Percentiles rank a stretch among this genome's conserved stretches.
These are phyloP conservation scores for Cladosporium colombiae DNA, from an alignment of 2,329 filamentous ascomycete genomes.

Conservation along the genomic window DNA sequence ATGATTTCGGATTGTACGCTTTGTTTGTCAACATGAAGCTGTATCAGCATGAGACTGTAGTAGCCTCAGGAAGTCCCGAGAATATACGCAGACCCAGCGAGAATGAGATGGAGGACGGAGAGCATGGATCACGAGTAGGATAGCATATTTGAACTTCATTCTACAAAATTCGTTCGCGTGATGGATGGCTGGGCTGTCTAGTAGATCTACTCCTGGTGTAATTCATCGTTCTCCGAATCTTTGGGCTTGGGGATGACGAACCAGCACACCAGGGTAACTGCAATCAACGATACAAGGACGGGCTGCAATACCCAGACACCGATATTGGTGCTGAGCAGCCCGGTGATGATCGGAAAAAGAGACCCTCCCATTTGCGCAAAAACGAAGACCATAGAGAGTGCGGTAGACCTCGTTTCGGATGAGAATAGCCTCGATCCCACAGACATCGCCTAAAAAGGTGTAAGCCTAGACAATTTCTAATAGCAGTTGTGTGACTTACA, in stretches of 20 bases:
- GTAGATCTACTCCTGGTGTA: conserved; percentile 6
- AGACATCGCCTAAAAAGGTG: conserved; percentile 51
- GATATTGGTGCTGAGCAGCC: conserved; percentile 30
- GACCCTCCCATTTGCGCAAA: conserved; percentile 29
- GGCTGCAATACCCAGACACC: conserved; percentile 56
- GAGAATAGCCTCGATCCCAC: conserved; percentile 56
- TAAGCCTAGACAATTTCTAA: conserved; percentile 1
- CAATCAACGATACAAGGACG: conserved; percentile 52
- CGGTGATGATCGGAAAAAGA: conserved; percentile 27
- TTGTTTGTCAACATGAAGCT: conserved; percentile 62
- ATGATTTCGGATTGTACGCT: conserved; percentile 60
- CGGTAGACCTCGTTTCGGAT: conserved; percentile 49
- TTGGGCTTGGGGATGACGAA: conserved; percentile 25
- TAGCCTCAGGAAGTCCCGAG: background rate
- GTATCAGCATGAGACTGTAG: conserved; percentile 19
- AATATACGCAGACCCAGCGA: background rate
- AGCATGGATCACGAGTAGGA: background rate
- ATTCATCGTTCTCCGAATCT: conserved; percentile 17
- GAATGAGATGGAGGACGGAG: conserved; percentile 2
- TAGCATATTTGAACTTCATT: background rate
- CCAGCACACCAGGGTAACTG: conserved; percentile 37
- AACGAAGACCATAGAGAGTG: conserved; percentile 38
- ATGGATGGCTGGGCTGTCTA: background rate
- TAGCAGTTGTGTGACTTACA: conserved; percentile 29
- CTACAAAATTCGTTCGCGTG: background rate